Conservation (phyloP, 2,329 filamentous ascomycete species). For the Xylaria sp. region DNA sequence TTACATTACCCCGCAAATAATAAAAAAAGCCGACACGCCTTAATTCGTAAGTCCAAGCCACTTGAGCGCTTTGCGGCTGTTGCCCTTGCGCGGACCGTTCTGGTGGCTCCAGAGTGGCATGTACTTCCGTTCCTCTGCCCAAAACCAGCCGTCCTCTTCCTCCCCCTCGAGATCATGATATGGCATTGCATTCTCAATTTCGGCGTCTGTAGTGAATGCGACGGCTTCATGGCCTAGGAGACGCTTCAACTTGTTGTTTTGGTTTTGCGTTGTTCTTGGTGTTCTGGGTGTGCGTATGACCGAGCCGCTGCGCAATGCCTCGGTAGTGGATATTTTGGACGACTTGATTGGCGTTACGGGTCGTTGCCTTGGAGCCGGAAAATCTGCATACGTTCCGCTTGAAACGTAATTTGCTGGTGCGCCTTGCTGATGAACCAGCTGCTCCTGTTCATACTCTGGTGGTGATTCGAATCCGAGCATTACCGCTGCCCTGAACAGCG, state of each 20-base stretch:
- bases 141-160: slow-evolving; percentile 51
- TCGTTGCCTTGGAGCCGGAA: slow-evolving; percentile 36
- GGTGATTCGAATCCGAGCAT: slow-evolving; percentile 41
- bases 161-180: slow-evolving; percentile 50
- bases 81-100: slow-evolving; percentile 51
- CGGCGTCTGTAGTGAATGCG: not conserved
- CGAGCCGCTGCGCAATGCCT: slow-evolving; percentile 47
- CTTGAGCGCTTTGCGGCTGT: slow-evolving; percentile 63
- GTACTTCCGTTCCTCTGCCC: slow-evolving; percentile 61
- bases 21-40: not conserved
- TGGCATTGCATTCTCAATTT: slow-evolving; percentile 23
- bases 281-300: slow-evolving; percentile 19
- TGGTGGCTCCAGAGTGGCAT: slow-evolving; percentile 59
- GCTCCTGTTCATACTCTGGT: slow-evolving; percentile 17
- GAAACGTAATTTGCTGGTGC: slow-evolving; percentile 32
- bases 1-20: not conserved
- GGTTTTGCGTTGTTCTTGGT: slow-evolving; percentile 47
- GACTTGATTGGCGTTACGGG: slow-evolving; percentile 42
- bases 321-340: slow-evolving; percentile 40
- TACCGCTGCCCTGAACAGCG: slow-evolving; percentile 39
- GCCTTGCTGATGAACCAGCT: not conserved
- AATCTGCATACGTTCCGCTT: slow-evolving; percentile 30
- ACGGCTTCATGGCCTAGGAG: slow-evolving; percentile 40
- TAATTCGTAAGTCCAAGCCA: slow-evolving; percentile 58
- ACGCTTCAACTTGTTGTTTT: slow-evolving; percentile 46